Percentiles rank a stretch among this genome's conserved stretches.
Conservation (phyloP, 2,329 filamentous ascomycete genomes). For the Fusarium sp. region DNA sequence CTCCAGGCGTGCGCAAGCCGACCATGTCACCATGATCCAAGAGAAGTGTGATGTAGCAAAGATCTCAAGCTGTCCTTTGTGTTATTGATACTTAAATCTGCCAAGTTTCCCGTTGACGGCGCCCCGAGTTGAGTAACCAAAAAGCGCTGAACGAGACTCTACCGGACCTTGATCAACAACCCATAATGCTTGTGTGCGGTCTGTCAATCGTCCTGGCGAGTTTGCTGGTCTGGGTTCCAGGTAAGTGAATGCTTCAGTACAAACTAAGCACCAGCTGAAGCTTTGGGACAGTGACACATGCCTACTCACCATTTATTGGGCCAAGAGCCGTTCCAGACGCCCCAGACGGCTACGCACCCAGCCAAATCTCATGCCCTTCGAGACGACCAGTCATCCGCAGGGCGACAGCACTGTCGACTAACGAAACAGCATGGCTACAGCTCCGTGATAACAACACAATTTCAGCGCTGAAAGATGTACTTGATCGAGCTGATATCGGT, state of each 20-base stretch:
- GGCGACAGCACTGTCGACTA: conserved; percentile 9
- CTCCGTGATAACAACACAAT: conserved; percentile 72
- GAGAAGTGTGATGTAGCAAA: neutral
- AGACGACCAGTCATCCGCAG: conserved; percentile 7
- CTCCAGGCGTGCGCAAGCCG: neutral
- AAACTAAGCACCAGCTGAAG: neutral
- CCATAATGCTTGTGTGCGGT: neutral
- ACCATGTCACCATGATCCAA: neutral
- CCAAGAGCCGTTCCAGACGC: conserved; percentile 12
- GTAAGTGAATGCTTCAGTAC: neutral
- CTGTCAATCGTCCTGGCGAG: neutral
- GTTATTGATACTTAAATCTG: neutral
- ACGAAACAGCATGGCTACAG: conserved; percentile 64
- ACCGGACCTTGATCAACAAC: neutral
- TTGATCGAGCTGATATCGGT: conserved; percentile 71
- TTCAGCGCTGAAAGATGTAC: conserved; percentile 71
- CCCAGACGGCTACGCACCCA: conserved; percentile 22
- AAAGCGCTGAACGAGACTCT: neutral
- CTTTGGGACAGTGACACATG: neutral
- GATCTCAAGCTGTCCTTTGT: neutral
- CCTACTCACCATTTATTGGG: neutral
- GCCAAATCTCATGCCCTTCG: conserved; percentile 13
- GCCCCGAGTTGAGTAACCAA: neutral
- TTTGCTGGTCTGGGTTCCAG: neutral
- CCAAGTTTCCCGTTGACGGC: neutral